Evolutionary conservation across 129 eudicot species (phyloP).

Genomic region (Centrapalus pauciflorus): DNA sequence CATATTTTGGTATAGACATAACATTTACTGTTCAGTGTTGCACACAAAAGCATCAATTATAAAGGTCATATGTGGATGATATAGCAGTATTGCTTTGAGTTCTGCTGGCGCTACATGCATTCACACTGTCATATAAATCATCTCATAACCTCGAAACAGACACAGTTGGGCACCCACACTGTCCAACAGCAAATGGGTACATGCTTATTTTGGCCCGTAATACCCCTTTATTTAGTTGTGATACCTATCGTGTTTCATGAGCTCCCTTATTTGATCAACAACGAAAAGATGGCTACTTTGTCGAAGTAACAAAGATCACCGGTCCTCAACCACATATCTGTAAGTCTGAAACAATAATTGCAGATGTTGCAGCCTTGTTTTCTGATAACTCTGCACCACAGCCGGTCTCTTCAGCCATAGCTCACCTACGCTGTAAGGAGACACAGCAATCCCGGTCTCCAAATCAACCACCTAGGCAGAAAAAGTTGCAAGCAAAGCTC

Average conservation of each 20-base stretch:
- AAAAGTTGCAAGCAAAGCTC: conserved; percentile 48
- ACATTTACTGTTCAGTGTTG: too few relatives aligned
- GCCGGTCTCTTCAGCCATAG: conserved; percentile 63
- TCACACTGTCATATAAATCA: conserved; percentile 9
- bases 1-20: too few relatives aligned
- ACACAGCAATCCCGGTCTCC: conserved; percentile 33
- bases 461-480: conserved; percentile 67
- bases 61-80: conserved; percentile 56
- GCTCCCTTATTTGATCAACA: conserved; percentile 72
- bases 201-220: neutral
- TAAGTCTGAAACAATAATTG: conserved; percentile 39
- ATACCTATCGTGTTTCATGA: conserved; percentile 75
- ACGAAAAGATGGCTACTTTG: conserved; percentile 56
- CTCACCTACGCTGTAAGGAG: conserved; percentile 62
- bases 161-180: neutral
- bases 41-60: conserved; percentile 48
- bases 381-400: conserved; percentile 73
- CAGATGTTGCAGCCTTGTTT: conserved; percentile 54
- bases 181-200: neutral
- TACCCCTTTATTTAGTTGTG: conserved; percentile 24
- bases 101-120: conserved; percentile 91
- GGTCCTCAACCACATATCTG: conserved; percentile 70
- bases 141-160: neutral
- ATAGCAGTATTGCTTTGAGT: conserved; percentile 62
- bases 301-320: conserved; percentile 80